Percentiles rank a stretch among this genome's conserved stretches.
Evolutionary conservation across 1,284 basidiomycete species (phyloP).

Genomic region (Ceratobasidium sp.): DNA sequence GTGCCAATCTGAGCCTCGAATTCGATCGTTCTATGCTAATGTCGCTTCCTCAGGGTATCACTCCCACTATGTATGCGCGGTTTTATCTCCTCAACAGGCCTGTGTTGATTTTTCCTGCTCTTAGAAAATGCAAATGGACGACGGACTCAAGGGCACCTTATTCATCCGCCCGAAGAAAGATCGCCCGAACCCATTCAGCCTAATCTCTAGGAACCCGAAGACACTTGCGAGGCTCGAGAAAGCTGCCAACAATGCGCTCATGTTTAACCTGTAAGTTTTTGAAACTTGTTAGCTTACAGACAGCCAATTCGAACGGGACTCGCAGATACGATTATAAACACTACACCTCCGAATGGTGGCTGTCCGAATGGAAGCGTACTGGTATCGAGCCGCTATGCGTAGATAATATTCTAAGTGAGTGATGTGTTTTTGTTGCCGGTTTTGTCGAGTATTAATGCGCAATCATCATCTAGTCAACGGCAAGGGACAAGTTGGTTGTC

Average conservation of each 20-base stretch:
- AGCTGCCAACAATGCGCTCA: constrained; percentile 33
- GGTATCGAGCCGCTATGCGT: constrained; percentile 41
- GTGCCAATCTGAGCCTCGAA: background rate
- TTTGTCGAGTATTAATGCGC: background rate
- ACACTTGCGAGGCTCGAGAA: constrained; percentile 9
- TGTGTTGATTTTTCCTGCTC: too few species aligned
- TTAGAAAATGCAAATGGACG: constrained; percentile 36
- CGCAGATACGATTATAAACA: constrained; percentile 37
- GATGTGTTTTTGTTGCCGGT: background rate
- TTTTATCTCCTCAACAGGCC: too few species aligned
- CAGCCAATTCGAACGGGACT: background rate
- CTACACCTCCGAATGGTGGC: constrained; percentile 26
- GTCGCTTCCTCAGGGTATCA: constrained; percentile 7
- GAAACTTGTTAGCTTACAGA: background rate
- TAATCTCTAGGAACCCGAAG: constrained; percentile 4
- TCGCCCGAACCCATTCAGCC: constrained; percentile 32
- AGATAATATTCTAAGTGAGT: constrained; percentile 40
- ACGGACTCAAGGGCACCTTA: constrained; percentile 36
- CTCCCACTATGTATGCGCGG: constrained; percentile 13
- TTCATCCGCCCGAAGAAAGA: constrained; percentile 31
- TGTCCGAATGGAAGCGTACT: constrained; percentile 40
- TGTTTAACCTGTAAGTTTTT: constrained; percentile 20
- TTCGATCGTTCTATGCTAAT: background rate
- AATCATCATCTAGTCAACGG: constrained; percentile 4
- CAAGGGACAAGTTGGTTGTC: constrained; percentile 39